phyloP scores from a whole-genome alignment of 1,139 yeast genomes.

The Yamadazyma sp. region DNA sequence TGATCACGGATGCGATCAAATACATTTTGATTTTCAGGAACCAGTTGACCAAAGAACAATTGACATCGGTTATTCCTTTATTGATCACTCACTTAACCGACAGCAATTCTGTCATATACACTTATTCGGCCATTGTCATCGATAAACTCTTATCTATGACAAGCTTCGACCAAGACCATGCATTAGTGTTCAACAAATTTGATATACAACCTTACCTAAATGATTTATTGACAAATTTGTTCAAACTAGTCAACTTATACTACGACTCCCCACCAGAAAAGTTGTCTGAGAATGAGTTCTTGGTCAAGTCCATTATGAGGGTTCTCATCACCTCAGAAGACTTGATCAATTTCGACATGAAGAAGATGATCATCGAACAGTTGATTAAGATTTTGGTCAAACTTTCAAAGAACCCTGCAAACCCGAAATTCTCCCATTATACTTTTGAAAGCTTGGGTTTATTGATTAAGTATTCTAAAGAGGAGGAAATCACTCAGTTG shows the following conservation, averaged over 20 bases:
- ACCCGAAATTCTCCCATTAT: constrained; percentile 90
- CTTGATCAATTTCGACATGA: constrained; percentile 38
- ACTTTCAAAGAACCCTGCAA: constrained; percentile 87
- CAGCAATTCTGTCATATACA: constrained; percentile 78
- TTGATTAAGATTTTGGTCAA: constrained; percentile 66
- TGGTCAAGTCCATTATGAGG: constrained; percentile 87
- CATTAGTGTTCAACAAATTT: constrained; percentile 62
- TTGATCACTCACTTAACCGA: constrained; percentile 65
- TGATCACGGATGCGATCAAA: constrained; percentile 90
- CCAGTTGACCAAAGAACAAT: constrained; percentile 84
- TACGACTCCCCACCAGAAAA: constrained; percentile 68
- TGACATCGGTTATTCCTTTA: constrained; percentile 77
- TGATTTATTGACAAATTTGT: constrained; percentile 62
- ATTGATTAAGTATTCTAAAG: constrained; percentile 51
- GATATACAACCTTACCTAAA: constrained; percentile 58
- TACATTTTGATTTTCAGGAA: constrained; percentile 88
- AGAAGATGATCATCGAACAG: constrained; percentile 57
- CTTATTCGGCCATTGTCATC: constrained; percentile 90
- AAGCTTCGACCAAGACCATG: constrained; percentile 44
- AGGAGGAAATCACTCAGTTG: constrained; percentile 37
- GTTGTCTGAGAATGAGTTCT: constrained; percentile 90
- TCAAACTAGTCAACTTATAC: constrained; percentile 55
- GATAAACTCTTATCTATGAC: constrained; percentile 85
- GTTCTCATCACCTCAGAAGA: constrained; percentile 77
- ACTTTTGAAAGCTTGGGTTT: constrained; percentile 86